A percentile compares a stretch with the other conserved stretches of the same genome.
These are phyloP conservation scores for Scheffersomyces amazonensis DNA, from an alignment of 805 yeast genomes.

Conservation along the genomic window DNA sequence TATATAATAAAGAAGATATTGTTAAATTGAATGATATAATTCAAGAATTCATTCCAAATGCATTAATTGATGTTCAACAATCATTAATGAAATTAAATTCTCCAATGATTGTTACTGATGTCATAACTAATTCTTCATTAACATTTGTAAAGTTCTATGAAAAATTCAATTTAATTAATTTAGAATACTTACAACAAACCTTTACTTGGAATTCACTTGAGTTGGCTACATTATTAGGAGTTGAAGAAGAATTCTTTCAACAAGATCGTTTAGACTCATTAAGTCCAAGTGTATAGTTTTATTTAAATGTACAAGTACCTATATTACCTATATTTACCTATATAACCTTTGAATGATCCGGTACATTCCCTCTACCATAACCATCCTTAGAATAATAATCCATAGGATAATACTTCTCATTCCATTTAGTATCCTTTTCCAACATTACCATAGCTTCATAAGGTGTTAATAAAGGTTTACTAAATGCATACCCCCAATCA, in stretches of 20 bases:
- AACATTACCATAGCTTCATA: conserved; percentile 93
- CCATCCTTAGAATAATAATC: conserved; percentile 90
- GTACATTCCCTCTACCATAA: conserved; percentile 82
- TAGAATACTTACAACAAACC: conserved; percentile 30
- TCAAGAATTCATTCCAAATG: conserved; percentile 54
- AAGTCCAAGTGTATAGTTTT: too few species aligned
- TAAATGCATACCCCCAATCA: conserved; percentile 98
- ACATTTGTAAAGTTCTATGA: conserved; percentile 48
- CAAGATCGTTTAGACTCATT: conserved; percentile 5
- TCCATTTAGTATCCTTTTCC: conserved; percentile 67
- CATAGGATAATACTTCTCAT: conserved; percentile 79
- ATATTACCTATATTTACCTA: too few species aligned
- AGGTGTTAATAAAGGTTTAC: conserved; percentile 88
- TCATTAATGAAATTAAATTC: conserved; percentile 56
- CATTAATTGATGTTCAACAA: conserved; percentile 58
- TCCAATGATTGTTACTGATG: conserved; percentile 57
- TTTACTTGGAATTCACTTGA: conserved; percentile 58
- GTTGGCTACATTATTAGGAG: conserved; percentile 69
- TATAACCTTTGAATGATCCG: conserved; percentile 34
- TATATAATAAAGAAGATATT: conserved; percentile 46
- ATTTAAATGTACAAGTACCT: too few species aligned
- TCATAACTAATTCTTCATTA: conserved; percentile 48
- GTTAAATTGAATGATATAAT: conserved; percentile 42
- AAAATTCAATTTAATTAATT: conserved; percentile 33
- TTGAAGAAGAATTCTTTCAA: conserved; percentile 40